phyloP scores from a whole-genome alignment of 2,329 filamentous ascomycete genomes.

The Penicillium occitanis region DNA sequence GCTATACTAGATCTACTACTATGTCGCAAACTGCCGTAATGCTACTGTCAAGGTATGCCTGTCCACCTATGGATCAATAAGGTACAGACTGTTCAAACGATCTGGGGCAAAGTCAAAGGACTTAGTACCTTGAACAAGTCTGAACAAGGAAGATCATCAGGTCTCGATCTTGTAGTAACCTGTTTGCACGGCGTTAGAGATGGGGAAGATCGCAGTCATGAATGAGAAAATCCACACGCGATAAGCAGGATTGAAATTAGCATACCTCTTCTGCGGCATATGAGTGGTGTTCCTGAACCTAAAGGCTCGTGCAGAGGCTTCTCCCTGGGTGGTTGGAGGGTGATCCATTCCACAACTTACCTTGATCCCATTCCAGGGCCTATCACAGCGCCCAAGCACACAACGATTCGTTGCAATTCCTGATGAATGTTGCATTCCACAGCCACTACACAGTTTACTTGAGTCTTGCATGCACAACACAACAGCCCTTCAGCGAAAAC shows the following conservation, averaged over 20 bases:
- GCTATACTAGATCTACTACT: not conserved
- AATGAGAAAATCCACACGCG: slow-evolving; percentile 11
- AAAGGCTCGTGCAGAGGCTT: slow-evolving; percentile 7
- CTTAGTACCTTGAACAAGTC: not conserved
- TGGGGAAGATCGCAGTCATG: not conserved
- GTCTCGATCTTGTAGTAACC: slow-evolving; percentile 9
- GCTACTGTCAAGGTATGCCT: not conserved
- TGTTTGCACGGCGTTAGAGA: not conserved
- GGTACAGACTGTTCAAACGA: not conserved
- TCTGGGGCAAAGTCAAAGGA: not conserved
- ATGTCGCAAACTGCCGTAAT: not conserved
- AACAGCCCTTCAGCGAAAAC: slow-evolving; percentile 19
- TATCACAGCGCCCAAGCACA: slow-evolving; percentile 19
- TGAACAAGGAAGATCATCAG: slow-evolving; percentile 5
- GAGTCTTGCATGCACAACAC: slow-evolving; percentile 12
- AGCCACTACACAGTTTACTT: slow-evolving; percentile 17
- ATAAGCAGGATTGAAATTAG: slow-evolving; percentile 14
- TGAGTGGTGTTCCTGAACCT: slow-evolving; percentile 20
- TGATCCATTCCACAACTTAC: slow-evolving; percentile 30
- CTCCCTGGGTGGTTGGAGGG: slow-evolving; percentile 15
- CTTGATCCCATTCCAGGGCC: slow-evolving; percentile 21
- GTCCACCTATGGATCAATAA: slow-evolving; percentile 1
- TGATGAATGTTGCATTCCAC: slow-evolving; percentile 36
- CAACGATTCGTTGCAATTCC: slow-evolving; percentile 24
- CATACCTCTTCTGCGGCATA: slow-evolving; percentile 14